phyloP scores from a whole-genome alignment of 1,284 basidiomycete species.

The Heterobasidion irregulare region DNA sequence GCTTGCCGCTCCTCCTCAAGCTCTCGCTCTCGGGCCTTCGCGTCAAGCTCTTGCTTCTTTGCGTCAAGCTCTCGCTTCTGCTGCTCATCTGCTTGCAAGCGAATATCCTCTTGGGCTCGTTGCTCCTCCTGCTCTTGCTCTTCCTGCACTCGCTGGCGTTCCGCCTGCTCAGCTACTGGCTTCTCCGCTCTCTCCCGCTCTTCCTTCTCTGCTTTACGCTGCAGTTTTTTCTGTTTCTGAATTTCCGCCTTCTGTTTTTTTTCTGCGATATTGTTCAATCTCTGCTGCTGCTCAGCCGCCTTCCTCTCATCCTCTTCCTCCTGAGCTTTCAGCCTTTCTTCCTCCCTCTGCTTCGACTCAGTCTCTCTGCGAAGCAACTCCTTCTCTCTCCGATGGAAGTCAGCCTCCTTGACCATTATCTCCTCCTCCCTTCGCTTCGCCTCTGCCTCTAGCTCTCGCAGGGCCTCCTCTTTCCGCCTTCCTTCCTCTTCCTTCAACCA shows the following conservation, averaged over 20 bases:
- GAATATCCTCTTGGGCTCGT: constrained; percentile 4
- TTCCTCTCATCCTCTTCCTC: constrained; percentile 5
- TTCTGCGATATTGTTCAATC: background rate
- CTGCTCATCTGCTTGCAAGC: background rate
- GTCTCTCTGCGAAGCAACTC: background rate
- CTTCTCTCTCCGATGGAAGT: background rate
- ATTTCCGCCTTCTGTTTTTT: background rate
- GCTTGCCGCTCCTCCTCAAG: background rate
- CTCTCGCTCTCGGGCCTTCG: background rate
- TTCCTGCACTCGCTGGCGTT: background rate
- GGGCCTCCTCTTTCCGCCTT: background rate
- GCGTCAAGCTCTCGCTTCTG: background rate
- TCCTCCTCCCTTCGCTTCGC: constrained; percentile 1
- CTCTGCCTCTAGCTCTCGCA: background rate
- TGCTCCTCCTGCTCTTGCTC: constrained; percentile 6
- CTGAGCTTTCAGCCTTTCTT: constrained; percentile 2
- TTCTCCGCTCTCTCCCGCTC: constrained; percentile 3
- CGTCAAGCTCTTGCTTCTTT: background rate
- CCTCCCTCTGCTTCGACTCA: background rate
- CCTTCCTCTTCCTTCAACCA: constrained; percentile 5
- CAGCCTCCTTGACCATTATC: background rate
- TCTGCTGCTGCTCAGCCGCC: constrained; percentile 3
- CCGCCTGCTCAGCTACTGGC: constrained; percentile 7
- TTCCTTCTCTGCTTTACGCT: constrained; percentile 7
- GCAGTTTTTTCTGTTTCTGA: constrained; percentile 7